These are phyloP conservation scores for Ormosia emarginata DNA, from an alignment of 306 rosid genomes.

Conservation along the genomic window DNA sequence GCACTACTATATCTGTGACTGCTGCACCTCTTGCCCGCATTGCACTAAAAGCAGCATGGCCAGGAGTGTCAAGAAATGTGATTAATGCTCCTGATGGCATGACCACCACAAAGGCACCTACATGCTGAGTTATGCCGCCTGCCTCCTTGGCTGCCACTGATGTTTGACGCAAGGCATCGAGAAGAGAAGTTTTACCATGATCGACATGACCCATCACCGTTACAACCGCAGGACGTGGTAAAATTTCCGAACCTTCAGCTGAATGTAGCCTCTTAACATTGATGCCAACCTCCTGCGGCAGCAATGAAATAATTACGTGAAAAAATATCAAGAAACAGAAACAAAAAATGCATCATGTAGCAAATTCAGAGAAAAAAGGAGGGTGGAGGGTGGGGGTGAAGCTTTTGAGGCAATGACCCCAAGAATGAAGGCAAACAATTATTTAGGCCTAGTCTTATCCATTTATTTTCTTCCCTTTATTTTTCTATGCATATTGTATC, in stretches of 20 bases:
- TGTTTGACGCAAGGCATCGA: slow-evolving; percentile 90
- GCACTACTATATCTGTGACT: slow-evolving; percentile 87
- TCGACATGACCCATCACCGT: slow-evolving; percentile 99
- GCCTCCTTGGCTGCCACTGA: slow-evolving; percentile 96
- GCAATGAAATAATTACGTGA: slow-evolving; percentile 17
- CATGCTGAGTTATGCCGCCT: slow-evolving; percentile 96
- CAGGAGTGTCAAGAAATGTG: slow-evolving; percentile 97
- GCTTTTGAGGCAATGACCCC: not conserved
- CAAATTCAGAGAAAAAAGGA: not conserved
- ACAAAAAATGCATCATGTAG: slow-evolving; percentile 8
- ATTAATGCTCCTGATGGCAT: slow-evolving; percentile 91
- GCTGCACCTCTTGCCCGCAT: slow-evolving; percentile 98
- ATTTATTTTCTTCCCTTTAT: not conserved
- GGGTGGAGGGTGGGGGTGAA: not conserved
- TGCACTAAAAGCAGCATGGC: slow-evolving; percentile 99
- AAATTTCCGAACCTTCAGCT: slow-evolving; percentile 59
- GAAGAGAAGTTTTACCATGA: slow-evolving; percentile 95
- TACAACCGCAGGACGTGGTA: slow-evolving; percentile 82
- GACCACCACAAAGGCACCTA: slow-evolving; percentile 90
- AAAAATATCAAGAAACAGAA: not conserved
- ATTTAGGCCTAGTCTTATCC: not conserved
- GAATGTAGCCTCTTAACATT: slow-evolving; percentile 80
- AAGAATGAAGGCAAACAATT: slow-evolving; percentile 9
- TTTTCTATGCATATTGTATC: not conserved
- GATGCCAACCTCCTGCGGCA: slow-evolving; percentile 78